A percentile compares a stretch with the other conserved stretches of the same genome.
phyloP scores from a whole-genome alignment of 2,329 filamentous ascomycete species.

The Domatiomyces globalis region DNA sequence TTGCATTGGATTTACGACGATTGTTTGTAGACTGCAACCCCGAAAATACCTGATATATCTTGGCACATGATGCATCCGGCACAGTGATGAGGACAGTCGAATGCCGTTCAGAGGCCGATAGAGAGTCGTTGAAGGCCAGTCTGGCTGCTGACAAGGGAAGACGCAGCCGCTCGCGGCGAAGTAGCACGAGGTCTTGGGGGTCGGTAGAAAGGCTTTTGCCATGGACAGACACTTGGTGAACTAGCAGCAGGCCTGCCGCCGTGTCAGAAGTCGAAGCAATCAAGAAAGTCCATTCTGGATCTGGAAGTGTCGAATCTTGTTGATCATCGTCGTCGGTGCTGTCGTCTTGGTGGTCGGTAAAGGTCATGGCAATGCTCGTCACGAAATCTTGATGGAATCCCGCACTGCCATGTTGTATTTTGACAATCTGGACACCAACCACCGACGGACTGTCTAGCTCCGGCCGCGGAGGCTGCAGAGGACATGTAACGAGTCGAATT shows the following conservation, averaged over 20 bases:
- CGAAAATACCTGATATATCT: conserved; percentile 43
- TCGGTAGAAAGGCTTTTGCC: conserved; percentile 20
- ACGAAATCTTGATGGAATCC: conserved; percentile 36
- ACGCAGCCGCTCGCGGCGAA: conserved; percentile 34
- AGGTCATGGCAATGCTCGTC: conserved; percentile 38
- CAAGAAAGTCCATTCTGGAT: conserved; percentile 30
- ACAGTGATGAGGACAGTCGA: conserved; percentile 43
- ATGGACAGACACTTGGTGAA: conserved; percentile 30
- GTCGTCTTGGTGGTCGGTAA: conserved; percentile 26
- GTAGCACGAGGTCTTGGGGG: conserved; percentile 29
- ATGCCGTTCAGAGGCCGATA: conserved; percentile 39
- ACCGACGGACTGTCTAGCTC: conserved; percentile 23
- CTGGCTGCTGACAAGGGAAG: conserved; percentile 32
- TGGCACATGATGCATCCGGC: conserved; percentile 36
- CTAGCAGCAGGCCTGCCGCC: conserved; percentile 30
- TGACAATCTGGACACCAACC: conserved; percentile 34
- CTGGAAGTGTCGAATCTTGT: conserved; percentile 6
- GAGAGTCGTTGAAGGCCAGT: conserved; percentile 40
- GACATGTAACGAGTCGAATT: conserved; percentile 41
- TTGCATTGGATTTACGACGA: conserved; percentile 21
- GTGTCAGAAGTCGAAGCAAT: conserved; percentile 34
- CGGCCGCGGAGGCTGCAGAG: conserved; percentile 39
- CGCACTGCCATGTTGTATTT: conserved; percentile 21
- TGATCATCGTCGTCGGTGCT: conserved; percentile 22
- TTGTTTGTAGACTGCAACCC: conserved; percentile 9